Conservation (phyloP, 1,139 yeast genomes). For the Taphrina pruni region DNA sequence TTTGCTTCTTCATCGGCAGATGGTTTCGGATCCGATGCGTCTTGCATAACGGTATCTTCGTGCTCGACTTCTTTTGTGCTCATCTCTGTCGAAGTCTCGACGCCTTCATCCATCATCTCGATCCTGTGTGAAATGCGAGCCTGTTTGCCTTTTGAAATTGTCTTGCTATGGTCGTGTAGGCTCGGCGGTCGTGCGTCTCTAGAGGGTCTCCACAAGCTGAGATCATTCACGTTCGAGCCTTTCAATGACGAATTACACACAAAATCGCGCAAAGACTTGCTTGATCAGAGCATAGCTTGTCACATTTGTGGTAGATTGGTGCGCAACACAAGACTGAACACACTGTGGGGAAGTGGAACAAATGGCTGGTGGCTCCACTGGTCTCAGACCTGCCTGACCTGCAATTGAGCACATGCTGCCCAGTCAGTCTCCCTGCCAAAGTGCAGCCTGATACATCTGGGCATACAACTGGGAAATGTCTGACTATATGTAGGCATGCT, state of each 20-base stretch:
- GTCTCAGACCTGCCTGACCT: no score
- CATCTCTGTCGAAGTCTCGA: neutral
- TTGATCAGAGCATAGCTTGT: no score
- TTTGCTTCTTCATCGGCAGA: neutral
- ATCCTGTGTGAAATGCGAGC: neutral
- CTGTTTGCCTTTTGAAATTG: neutral
- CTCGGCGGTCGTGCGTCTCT: no score
- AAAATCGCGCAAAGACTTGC: no score
- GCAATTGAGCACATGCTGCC: neutral
- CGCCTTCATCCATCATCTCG: neutral
- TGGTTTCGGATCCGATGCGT: neutral
- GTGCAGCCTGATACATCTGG: no score
- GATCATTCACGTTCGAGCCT: no score
- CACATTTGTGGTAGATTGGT: no score
- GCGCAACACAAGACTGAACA: neutral
- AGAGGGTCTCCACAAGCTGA: no score
- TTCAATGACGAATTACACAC: no score
- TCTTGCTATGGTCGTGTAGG: neutral
- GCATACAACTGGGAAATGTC: no score
- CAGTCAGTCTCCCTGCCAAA: neutral
- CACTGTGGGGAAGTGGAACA: conserved; percentile 8
- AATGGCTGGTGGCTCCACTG: neutral
- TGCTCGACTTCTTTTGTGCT: neutral
- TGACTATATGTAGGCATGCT: neutral
- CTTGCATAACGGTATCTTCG: conserved; percentile 6